phyloP scores from a whole-genome alignment of 2,329 filamentous ascomycete species.

The Passalora sequoiae region DNA sequence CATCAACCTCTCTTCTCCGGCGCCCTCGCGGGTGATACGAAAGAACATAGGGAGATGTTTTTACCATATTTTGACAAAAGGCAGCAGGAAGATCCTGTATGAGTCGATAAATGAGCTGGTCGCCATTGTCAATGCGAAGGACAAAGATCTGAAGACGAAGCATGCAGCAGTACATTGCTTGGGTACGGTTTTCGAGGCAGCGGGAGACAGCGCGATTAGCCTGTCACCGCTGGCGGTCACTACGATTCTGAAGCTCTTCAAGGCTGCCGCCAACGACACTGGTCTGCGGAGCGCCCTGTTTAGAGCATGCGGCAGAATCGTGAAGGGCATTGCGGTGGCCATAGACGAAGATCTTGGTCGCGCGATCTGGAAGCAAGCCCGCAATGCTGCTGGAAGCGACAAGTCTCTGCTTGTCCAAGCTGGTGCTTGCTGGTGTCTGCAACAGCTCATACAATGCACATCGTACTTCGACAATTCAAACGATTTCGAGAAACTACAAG shows the following conservation, averaged over 20 bases:
- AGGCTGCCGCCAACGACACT: conserved; percentile 71
- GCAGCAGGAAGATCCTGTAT: conserved; percentile 86
- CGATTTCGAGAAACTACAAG: conserved; percentile 86
- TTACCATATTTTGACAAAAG: conserved; percentile 73
- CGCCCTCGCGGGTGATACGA: conserved; percentile 80
- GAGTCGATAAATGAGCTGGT: conserved; percentile 90
- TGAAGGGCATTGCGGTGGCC: conserved; percentile 67
- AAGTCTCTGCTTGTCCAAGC: conserved; percentile 78
- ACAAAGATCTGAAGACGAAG: conserved; percentile 71
- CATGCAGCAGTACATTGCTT: conserved; percentile 84
- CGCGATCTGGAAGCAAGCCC: conserved; percentile 88
- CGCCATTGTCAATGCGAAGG: conserved; percentile 69
- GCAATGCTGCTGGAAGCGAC: conserved; percentile 69
- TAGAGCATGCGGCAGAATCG: conserved; percentile 67
- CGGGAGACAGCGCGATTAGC: conserved; percentile 86
- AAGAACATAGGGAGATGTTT: conserved; percentile 84
- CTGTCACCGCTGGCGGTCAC: conserved; percentile 70
- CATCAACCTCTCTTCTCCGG: conserved; percentile 72
- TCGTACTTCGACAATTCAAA: conserved; percentile 78
- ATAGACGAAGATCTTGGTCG: conserved; percentile 80
- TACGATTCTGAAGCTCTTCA: conserved; percentile 71
- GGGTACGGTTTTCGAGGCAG: conserved; percentile 83
- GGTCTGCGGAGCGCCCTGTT: conserved; percentile 77
- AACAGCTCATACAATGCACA: conserved; percentile 65
- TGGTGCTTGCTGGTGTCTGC: conserved; percentile 72